Percentiles rank a stretch among this genome's conserved stretches.
phyloP scores from a whole-genome alignment of 208 protist species.

The Leishmania aethiopica region DNA sequence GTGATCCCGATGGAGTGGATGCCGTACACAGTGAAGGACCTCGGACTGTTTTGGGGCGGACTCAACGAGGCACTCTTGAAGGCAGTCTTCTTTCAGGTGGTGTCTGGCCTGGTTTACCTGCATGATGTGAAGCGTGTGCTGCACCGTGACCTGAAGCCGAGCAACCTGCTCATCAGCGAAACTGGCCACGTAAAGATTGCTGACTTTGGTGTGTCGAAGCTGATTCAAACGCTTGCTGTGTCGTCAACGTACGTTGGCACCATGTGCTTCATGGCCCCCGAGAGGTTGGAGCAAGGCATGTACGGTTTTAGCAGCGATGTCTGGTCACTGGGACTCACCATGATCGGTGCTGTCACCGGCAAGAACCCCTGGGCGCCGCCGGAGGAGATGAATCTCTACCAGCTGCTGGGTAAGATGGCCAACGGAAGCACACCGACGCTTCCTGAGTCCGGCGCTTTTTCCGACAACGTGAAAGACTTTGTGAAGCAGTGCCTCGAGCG shows the following conservation, averaged over 20 bases:
- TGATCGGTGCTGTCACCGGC: constrained; percentile 82
- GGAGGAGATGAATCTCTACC: constrained; percentile 89
- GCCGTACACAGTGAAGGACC: constrained; percentile 86
- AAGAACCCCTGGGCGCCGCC: constrained; percentile 88
- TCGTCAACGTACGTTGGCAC: constrained; percentile 94
- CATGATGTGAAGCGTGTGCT: constrained; percentile 90
- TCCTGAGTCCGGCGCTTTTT: constrained; percentile 63
- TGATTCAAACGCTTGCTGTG: constrained; percentile 86
- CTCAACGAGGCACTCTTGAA: constrained; percentile 82
- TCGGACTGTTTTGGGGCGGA: constrained; percentile 81
- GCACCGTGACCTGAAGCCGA: constrained; percentile 97
- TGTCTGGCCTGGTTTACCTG: constrained; percentile 83
- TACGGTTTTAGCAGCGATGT: constrained; percentile 94
- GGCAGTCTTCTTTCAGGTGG: constrained; percentile 86
- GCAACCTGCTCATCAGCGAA: constrained; percentile 96
- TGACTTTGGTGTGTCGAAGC: constrained; percentile 94
- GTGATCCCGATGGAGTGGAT: constrained; percentile 93
- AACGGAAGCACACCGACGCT: constrained; percentile 77
- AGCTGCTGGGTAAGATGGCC: constrained; percentile 80
- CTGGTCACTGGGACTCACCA: constrained; percentile 92
- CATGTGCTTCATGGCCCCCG: constrained; percentile 95
- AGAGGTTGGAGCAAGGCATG: constrained; percentile 86
- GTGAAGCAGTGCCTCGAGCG: constrained; percentile 73
- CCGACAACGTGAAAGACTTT: constrained; percentile 74
- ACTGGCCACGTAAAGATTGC: constrained; percentile 91